Base-by-base conservation (phyloP, 352 stramenopile species). In the Phytophthora fragariae region DNA sequence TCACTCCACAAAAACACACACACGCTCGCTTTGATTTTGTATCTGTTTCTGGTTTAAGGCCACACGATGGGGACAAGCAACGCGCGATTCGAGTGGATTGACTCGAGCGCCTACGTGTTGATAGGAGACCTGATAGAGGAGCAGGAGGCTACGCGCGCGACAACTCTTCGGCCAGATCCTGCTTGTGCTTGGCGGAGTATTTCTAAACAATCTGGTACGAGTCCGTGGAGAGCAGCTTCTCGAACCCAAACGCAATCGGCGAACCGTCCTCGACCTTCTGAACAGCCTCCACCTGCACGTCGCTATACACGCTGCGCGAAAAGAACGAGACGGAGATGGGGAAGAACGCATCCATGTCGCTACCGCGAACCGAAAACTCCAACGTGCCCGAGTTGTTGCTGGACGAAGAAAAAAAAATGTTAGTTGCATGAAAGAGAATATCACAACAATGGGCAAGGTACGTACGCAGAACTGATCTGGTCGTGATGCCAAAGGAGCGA, bases 191-290 rank as follows among this genome's bases (percentile, higher is more conserved):
- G 39, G 49, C 27, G 31, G 46, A 10, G 52, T 61, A 49, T 63
- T 79, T 93, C 84, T 95, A 97, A 78, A 93, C 85, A 79, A 97
- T 92, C 68, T 94, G 85, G 77, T 97, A 97, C 75, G 85, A 85
- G 61, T 97, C 88, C 54, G 90, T 94, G 60, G 88, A 95, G 50
- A 97, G 81, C 62, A 97, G 75, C 72, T 97, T 95, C 71, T 97
- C 90, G 76, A 92, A 95, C 57, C 90, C 88, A 73, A 92, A 97
- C 67, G 81, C 74, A 62, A 97, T 76, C 1, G 87, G 81, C 52
- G 86, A 85, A 57, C 89, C 77, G 77, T 97, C 90, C 56, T 87
- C 84, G 14, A 91, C 81, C 68, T 85, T 91, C 53, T 85, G 79
- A 54, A 95, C 90, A 17, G 87, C 76, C 65, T 94, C 85, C 56